Percentiles rank a stretch among this genome's conserved stretches.
phyloP scores from a whole-genome alignment of 1,284 basidiomycete species.

The Sparassis latifolia region DNA sequence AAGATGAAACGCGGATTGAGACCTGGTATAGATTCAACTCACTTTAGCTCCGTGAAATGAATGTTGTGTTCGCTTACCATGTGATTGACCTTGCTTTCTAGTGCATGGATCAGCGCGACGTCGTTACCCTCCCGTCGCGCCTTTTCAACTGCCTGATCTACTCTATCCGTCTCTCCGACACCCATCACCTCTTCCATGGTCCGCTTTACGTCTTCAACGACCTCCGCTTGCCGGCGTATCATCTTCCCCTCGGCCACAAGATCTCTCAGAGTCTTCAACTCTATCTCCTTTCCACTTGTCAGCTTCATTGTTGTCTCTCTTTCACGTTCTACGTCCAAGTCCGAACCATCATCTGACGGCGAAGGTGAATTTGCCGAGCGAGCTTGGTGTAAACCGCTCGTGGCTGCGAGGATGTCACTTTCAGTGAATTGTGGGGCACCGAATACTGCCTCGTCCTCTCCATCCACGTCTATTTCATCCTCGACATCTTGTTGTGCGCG shows the following conservation, averaged over 20 bases:
- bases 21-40: slow-evolving; percentile 30
- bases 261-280: slow-evolving; percentile 37
- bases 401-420: slow-evolving; percentile 45
- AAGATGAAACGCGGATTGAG: slow-evolving; percentile 37
- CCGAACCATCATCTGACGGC: slow-evolving; percentile 1
- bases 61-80: slow-evolving; percentile 35
- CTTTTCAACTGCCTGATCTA: slow-evolving; percentile 42
- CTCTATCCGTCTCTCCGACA: slow-evolving; percentile 37
- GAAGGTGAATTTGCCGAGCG: neutral
- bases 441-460: slow-evolving; percentile 60
- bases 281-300: slow-evolving; percentile 24
- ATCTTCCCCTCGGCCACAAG: slow-evolving; percentile 47
- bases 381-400: neutral
- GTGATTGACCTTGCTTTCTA: slow-evolving; percentile 55
- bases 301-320: slow-evolving; percentile 37
- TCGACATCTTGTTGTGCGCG: slow-evolving; percentile 55
- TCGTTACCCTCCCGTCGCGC: slow-evolving; percentile 45
- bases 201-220: slow-evolving; percentile 27
- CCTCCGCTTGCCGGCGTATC: slow-evolving; percentile 22
- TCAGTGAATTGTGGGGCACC: slow-evolving; percentile 71
- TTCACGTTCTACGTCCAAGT: slow-evolving; percentile 5
- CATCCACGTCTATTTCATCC: slow-evolving; percentile 73
- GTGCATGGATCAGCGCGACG: slow-evolving; percentile 40
- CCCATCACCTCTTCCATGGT: slow-evolving; percentile 38
- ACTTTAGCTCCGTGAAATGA: too few relatives aligned